Evolutionary conservation across 805 yeast genomes (phyloP).

Genomic region (Allodekkera sacchari): DNA sequence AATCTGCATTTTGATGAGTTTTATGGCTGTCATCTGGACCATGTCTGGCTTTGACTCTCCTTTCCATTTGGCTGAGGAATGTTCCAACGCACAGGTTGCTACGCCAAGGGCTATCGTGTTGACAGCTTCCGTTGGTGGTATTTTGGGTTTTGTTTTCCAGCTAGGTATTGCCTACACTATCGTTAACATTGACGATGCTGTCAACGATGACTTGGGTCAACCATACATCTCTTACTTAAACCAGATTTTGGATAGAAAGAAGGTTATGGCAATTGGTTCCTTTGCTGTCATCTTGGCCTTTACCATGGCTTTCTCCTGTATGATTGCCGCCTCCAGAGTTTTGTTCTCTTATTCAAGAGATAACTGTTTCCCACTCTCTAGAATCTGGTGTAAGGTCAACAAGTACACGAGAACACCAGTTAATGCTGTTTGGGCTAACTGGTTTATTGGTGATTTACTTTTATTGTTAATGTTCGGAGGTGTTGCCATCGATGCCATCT

Average conservation of each 20-base stretch:
- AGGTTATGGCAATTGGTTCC: constrained; percentile 34
- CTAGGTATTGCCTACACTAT: constrained; percentile 54
- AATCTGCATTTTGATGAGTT: constrained; percentile 44
- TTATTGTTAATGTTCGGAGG: constrained; percentile 56
- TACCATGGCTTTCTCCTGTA: constrained; percentile 44
- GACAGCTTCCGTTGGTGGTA: constrained; percentile 46
- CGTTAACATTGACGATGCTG: constrained; percentile 38
- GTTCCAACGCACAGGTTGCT: constrained; percentile 51
- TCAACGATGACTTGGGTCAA: constrained; percentile 45
- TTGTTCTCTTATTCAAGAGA: constrained; percentile 61
- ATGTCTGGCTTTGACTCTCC: constrained; percentile 72
- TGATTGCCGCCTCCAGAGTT: constrained; percentile 58
- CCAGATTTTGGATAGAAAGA: constrained; percentile 35
- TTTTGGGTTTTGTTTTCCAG: constrained; percentile 48
- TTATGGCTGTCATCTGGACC: constrained; percentile 54
- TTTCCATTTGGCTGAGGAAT: constrained; percentile 63
- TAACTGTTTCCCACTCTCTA: constrained; percentile 56
- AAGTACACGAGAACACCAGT: constrained; percentile 50
- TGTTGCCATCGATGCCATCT: constrained; percentile 59
- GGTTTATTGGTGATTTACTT: constrained; percentile 43
- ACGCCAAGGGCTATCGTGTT: constrained; percentile 60
- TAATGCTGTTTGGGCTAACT: constrained; percentile 52
- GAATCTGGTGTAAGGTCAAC: constrained; percentile 40
- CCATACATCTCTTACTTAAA: constrained; percentile 48
- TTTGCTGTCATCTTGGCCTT: constrained; percentile 34